Percentiles rank a stretch among this genome's conserved stretches.
phyloP scores from a whole-genome alignment of 1,284 basidiomycete genomes.

The Chalciporus piperatoides region DNA sequence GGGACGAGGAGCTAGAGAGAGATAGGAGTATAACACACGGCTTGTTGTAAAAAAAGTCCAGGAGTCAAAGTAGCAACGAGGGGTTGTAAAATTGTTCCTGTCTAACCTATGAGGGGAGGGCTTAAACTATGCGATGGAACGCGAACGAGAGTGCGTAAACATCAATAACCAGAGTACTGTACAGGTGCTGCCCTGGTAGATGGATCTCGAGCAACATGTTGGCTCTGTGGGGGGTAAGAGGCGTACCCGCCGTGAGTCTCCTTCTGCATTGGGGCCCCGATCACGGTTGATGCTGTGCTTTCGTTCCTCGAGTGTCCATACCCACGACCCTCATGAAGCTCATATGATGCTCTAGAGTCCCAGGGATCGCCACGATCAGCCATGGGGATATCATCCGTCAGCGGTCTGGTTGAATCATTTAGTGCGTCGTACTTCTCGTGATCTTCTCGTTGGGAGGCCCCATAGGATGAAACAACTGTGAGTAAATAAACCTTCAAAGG shows the following conservation, averaged over 20 bases:
- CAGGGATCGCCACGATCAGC: slow-evolving; percentile 65
- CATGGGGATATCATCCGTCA: slow-evolving; percentile 65
- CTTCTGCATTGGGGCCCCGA: slow-evolving; percentile 46
- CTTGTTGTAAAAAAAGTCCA: slow-evolving; percentile 7
- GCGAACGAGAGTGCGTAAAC: too few species aligned
- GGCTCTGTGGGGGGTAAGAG: slow-evolving; percentile 29
- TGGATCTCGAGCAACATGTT: slow-evolving; percentile 13
- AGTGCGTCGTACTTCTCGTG: slow-evolving; percentile 79
- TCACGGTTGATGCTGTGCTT: slow-evolving; percentile 53
- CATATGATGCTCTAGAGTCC: slow-evolving; percentile 59
- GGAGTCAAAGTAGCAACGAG: neutral
- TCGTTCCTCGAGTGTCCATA: slow-evolving; percentile 48
- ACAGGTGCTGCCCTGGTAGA: slow-evolving; percentile 7
- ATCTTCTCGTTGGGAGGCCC: slow-evolving; percentile 69
- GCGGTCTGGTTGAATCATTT: slow-evolving; percentile 61
- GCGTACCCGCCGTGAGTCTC: slow-evolving; percentile 38
- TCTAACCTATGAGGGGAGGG: neutral
- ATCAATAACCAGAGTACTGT: neutral
- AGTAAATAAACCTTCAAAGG: slow-evolving; percentile 60
- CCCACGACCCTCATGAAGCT: slow-evolving; percentile 38
- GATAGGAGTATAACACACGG: slow-evolving; percentile 4
- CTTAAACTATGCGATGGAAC: neutral
- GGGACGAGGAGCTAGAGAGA: neutral
- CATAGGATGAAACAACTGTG: slow-evolving; percentile 70
- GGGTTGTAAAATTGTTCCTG: neutral